Base-by-base conservation (phyloP, 2,329 filamentous ascomycete species). In the Penicillium occitanis region DNA sequence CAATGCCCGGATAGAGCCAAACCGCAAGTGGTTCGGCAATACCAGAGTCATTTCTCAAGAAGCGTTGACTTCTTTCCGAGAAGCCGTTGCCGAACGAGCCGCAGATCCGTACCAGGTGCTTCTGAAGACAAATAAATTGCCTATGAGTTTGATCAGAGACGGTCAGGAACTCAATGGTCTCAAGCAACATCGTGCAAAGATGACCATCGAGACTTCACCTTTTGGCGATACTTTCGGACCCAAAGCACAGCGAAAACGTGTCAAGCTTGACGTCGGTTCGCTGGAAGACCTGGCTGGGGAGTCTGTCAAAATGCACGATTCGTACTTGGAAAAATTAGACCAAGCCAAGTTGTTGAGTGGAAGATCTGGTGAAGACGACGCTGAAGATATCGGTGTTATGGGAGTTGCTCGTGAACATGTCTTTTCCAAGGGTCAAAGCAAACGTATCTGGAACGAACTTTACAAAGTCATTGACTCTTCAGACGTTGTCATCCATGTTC, bases 21-120 rank as follows among this genome's bases (percentile, higher is more conserved):
- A 98, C 81, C 87, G 95, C 74, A 96, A 96, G 81, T 99, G 95
- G 95, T 99, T 99, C 81, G 92, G 90, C 73, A 97, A 97, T 79
- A 97, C 94, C 40, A 85, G 95, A 73, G 88, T 90, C 53, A 96
- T 97, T 74, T 92, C 91, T 0, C 94, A 97, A 77, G 92, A 96
- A 76, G 91, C 92, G 2, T 84, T 98, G 69, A 87, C 87, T 53
- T 88, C 91, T 1, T 99, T 99, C 81, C 89, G 95, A 68, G 90
- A 93, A 67, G 95, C 95, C 30, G 94, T 99, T 80, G 91, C 91
- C 50, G 93, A 96, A 79, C 91, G 93, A 79, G 89, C 91, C 62
- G 89, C 89, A 19, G 93, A 99, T 75, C 95, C 95, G 0, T 97
- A 97, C 79, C 90, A 91, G 68, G 95, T 97, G 68, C 87, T 98